A percentile compares a stretch with the other conserved stretches of the same genome.
phyloP scores from a whole-genome alignment of 1,284 basidiomycete genomes.

The Vanrija sp. region DNA sequence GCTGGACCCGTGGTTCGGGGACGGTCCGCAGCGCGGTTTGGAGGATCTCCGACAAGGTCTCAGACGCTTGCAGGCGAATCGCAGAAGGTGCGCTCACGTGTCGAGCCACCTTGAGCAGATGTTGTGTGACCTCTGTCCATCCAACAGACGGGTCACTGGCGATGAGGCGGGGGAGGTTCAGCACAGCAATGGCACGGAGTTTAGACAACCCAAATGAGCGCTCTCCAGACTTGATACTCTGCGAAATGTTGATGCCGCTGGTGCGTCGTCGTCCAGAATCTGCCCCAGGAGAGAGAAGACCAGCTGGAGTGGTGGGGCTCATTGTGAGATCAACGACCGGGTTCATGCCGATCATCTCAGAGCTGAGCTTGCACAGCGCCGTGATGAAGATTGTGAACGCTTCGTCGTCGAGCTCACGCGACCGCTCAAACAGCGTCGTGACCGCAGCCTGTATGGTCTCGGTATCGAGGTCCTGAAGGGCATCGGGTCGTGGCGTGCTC shows the following conservation, averaged over 20 bases:
- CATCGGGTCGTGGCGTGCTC: constrained; percentile 19
- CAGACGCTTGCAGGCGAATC: constrained; percentile 82
- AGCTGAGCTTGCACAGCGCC: constrained; percentile 77
- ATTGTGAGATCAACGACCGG: constrained; percentile 16
- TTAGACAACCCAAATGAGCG: constrained; percentile 74
- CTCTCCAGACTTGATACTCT: constrained; percentile 61
- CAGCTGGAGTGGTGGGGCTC: constrained; percentile 16
- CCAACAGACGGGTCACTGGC: constrained; percentile 73
- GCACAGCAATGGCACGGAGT: constrained; percentile 69
- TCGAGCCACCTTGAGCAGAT: constrained; percentile 67
- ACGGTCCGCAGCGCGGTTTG: constrained; percentile 62
- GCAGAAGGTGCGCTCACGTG: constrained; percentile 65
- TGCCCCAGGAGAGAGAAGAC: constrained; percentile 22
- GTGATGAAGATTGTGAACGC: constrained; percentile 78
- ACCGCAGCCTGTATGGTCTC: constrained; percentile 69
- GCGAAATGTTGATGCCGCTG: constrained; percentile 77
- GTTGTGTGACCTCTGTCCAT: constrained; percentile 74
- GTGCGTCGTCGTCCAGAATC: constrained; percentile 61
- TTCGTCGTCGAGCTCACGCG: constrained; percentile 72
- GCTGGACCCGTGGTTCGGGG: constrained; percentile 61
- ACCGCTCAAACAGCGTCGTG: constrained; percentile 75
- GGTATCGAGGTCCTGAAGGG: constrained; percentile 62
- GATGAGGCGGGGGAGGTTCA: constrained; percentile 82
- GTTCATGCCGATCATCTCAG: constrained; percentile 84
- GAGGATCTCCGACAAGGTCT: constrained; percentile 76